Evolutionary conservation across 202 grass and related monocot genomes (phyloP).

Genomic region (Cymbopogon flexuosus): DNA sequence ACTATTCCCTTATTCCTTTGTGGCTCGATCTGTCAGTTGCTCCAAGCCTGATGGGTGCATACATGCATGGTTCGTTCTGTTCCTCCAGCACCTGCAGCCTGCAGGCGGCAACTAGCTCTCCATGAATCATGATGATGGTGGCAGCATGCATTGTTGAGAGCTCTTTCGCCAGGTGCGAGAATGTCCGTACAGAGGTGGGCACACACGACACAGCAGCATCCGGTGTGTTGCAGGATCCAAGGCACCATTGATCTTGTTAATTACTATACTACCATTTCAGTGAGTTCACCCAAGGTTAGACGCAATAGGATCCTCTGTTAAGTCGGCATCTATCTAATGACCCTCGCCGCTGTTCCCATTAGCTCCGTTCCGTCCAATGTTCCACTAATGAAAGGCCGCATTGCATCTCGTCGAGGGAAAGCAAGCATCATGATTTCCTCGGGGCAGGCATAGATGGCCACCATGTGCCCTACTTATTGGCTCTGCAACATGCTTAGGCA

Average conservation of each 20-base stretch:
- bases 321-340: neutral
- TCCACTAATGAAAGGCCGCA: neutral
- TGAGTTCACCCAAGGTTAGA: constrained; percentile 16
- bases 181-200: neutral
- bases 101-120: neutral
- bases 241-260: neutral
- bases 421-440: constrained; percentile 36
- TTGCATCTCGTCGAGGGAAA: neutral
- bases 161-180: neutral
- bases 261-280: neutral
- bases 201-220: neutral
- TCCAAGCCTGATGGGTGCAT: neutral
- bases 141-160: neutral
- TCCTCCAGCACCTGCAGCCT: neutral
- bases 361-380: neutral
- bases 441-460: neutral
- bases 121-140: neutral
- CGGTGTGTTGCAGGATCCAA: constrained; percentile 10
- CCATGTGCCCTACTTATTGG: constrained; percentile 45
- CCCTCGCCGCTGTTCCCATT: neutral
- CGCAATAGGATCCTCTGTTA: neutral
- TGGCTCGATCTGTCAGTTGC: neutral
- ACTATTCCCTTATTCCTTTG: neutral
- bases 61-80: neutral
- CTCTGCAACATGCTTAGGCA: constrained; percentile 31